A percentile compares a stretch with the other conserved stretches of the same genome.
Evolutionary conservation across 257 asterid genomes (phyloP).

Genomic region (Prunella vulgaris): DNA sequence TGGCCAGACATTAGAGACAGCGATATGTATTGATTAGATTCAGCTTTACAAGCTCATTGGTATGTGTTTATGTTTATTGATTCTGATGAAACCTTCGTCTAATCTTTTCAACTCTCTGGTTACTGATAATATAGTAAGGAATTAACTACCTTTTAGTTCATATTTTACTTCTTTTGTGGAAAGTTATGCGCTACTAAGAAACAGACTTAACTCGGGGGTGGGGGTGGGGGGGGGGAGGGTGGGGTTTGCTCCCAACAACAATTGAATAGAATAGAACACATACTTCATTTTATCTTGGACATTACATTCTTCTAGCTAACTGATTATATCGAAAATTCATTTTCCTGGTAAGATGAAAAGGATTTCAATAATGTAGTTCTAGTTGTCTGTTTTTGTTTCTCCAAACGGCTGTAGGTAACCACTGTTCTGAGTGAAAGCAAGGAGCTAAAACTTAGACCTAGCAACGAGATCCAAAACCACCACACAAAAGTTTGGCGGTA

Average conservation of each 20-base stretch:
- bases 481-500: slow-evolving; percentile 45
- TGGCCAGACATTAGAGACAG: background rate
- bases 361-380: slow-evolving; percentile 15
- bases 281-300: background rate
- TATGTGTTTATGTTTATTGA: background rate
- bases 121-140: background rate
- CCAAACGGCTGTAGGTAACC: slow-evolving; percentile 36
- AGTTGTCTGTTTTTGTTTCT: slow-evolving; percentile 25
- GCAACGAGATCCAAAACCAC: slow-evolving; percentile 56
- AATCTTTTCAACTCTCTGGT: background rate
- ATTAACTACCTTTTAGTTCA: background rate
- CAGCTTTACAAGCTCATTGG: background rate
- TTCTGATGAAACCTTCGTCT: background rate
- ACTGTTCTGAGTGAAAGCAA: slow-evolving; percentile 48
- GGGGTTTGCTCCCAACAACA: background rate
- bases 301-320: background rate
- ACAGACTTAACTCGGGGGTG: background rate
- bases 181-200: background rate
- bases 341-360: slow-evolving; percentile 12
- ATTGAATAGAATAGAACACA: background rate
- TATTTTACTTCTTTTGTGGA: background rate
- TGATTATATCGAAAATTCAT: background rate
- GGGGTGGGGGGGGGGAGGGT: too few species aligned
- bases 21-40: slow-evolving; percentile 20
- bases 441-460: slow-evolving; percentile 45